These are phyloP conservation scores for Annona squamosa DNA, from an alignment of 164 flowering plant species.

Conservation along the genomic window DNA sequence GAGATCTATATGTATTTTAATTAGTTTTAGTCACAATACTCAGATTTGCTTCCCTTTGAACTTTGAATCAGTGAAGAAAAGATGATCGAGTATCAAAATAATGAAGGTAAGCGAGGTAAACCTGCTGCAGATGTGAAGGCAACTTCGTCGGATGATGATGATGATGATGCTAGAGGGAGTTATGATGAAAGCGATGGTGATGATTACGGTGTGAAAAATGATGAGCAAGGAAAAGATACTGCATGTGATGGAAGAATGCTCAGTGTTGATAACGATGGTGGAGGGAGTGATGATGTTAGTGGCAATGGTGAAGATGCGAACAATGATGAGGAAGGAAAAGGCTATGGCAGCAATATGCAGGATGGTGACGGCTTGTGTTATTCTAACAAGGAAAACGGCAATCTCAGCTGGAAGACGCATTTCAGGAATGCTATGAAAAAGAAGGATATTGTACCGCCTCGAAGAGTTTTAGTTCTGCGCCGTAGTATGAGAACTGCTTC, in stretches of 20 bases:
- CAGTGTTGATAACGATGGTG: not conserved
- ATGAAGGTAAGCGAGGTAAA: not conserved
- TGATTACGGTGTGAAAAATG: not conserved
- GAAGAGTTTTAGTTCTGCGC: not conserved
- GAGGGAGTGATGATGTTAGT: not conserved
- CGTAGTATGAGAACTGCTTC: constrained; percentile 1
- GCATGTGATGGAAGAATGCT: constrained; percentile 3
- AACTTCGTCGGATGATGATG: not conserved
- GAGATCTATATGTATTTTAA: not conserved
- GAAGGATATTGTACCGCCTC: not conserved
- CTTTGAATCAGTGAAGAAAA: not conserved
- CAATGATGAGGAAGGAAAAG: not conserved
- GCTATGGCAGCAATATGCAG: not conserved
- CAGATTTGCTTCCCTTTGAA: not conserved
- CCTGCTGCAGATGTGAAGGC: not conserved
- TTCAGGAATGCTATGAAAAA: not conserved
- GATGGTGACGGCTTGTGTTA: not conserved
- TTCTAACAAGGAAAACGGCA: not conserved
- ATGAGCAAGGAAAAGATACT: not conserved
- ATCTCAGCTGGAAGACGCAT: not conserved
- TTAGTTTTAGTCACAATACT: not conserved
- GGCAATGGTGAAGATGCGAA: not conserved
- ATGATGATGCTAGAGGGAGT: not conserved
- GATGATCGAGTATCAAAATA: not conserved
- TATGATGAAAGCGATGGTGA: not conserved